Evolutionary conservation across 495 filamentous ascomycete genomes (phyloP).

Genomic region (Aspergillus ellipticus): DNA sequence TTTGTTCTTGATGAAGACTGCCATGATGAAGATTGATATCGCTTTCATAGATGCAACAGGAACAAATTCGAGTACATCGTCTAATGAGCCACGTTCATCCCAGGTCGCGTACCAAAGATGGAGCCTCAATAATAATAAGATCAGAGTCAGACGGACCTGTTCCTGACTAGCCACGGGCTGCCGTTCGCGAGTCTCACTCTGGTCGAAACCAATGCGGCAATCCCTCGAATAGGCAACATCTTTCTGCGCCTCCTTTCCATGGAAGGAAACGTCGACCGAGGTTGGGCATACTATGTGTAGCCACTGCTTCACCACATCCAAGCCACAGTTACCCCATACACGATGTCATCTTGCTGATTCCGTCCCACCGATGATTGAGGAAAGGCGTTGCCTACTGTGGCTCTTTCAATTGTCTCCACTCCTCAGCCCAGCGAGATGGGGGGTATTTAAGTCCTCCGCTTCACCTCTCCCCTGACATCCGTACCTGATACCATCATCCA

Average conservation of each 20-base stretch:
- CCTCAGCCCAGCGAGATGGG: background rate
- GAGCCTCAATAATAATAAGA: background rate
- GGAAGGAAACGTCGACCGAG: background rate
- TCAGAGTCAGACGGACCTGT: background rate
- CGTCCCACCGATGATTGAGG: background rate
- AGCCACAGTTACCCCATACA: background rate
- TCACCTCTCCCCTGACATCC: background rate
- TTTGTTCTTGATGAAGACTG: background rate
- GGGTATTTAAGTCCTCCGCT: background rate
- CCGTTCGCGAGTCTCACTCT: too few relatives aligned
- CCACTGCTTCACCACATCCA: background rate
- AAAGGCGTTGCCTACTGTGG: background rate
- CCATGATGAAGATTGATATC: background rate
- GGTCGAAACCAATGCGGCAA: too few relatives aligned
- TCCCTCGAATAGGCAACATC: background rate
- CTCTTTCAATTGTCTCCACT: background rate
- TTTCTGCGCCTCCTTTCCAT: background rate
- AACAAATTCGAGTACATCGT: background rate
- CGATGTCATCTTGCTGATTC: background rate
- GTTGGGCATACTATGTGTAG: background rate
- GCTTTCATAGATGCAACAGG: too few relatives aligned
- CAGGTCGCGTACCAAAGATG: background rate
- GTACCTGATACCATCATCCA: background rate
- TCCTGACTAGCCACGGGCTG: too few relatives aligned
- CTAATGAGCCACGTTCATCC: background rate